Conservation (phyloP, 192 early-diverging fungal species). For the Coemansia sp. region DNA sequence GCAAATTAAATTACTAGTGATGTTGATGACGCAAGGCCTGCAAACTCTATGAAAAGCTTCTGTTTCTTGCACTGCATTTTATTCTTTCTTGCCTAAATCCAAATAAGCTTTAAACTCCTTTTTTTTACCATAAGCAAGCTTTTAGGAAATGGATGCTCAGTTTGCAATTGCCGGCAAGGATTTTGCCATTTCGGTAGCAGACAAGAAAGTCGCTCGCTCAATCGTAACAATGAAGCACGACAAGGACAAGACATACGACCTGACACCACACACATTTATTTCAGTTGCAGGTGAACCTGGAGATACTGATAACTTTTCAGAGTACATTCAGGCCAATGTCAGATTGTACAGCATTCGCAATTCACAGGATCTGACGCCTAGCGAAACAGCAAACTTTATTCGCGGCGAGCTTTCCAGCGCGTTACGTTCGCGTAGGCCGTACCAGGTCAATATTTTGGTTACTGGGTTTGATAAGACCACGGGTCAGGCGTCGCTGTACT, state of each 20-base stretch:
- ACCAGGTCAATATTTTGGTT: slow-evolving; percentile 86
- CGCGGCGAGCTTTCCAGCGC: slow-evolving; percentile 82
- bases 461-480: slow-evolving; percentile 79
- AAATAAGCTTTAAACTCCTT: too few species aligned
- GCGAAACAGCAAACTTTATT: slow-evolving; percentile 77
- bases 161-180: slow-evolving; percentile 92
- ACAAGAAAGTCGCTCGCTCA: slow-evolving; percentile 69
- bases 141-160: slow-evolving; percentile 68
- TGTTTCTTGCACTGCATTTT: slow-evolving; percentile 3
- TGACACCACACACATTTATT: slow-evolving; percentile 81
- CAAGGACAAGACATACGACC: slow-evolving; percentile 85
- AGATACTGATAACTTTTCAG: slow-evolving; percentile 91
- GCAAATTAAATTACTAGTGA: too few species aligned
- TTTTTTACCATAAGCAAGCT: background rate
- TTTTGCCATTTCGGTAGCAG: slow-evolving; percentile 84
- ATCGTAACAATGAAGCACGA: slow-evolving; percentile 91
- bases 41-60: too few species aligned
- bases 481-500: slow-evolving; percentile 72
- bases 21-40: too few species aligned
- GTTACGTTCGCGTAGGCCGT: slow-evolving; percentile 69
- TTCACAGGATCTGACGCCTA: slow-evolving; percentile 75
- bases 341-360: slow-evolving; percentile 87
- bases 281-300: slow-evolving; percentile 86
- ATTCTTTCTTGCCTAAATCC: background rate
- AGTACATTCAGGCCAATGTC: slow-evolving; percentile 92